Evolutionary conservation across 1,284 basidiomycete genomes (phyloP).

Genomic region (Leccinum subrobustum): DNA sequence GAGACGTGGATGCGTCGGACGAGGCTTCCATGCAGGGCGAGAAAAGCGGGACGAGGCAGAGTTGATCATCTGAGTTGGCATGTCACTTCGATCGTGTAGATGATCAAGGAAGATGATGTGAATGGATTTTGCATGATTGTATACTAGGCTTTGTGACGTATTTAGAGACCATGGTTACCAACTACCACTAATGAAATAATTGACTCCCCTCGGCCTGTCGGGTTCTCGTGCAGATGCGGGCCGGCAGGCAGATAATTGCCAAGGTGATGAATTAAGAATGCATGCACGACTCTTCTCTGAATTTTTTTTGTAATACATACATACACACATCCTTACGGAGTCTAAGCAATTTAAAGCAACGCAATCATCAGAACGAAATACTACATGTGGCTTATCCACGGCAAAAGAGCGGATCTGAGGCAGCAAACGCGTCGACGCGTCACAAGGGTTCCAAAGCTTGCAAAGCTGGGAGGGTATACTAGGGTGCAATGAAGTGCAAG

Average conservation of each 20-base stretch:
- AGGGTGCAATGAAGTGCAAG: neutral
- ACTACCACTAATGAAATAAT: neutral
- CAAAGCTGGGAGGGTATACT: neutral
- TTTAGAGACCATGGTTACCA: neutral
- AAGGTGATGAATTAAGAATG: neutral
- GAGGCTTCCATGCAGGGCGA: neutral
- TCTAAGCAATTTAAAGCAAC: neutral
- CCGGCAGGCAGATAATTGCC: neutral
- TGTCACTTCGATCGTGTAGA: neutral
- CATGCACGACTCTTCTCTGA: neutral
- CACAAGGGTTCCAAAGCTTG: neutral
- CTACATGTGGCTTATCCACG: neutral
- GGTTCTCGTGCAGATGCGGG: neutral
- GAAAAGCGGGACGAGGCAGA: neutral
- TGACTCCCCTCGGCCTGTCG: neutral
- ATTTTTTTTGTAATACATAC: too few relatives aligned
- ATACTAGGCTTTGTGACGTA: neutral
- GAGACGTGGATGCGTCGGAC: neutral
- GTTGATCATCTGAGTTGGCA: neutral
- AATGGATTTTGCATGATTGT: neutral
- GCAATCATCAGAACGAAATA: constrained; percentile 11
- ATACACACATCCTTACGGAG: neutral
- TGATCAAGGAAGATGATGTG: neutral
- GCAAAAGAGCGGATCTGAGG: constrained; percentile 7
- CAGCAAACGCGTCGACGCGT: constrained; percentile 10